Base-by-base conservation (phyloP, 805 yeast genomes). In the Teunomyces aglyptinius region DNA sequence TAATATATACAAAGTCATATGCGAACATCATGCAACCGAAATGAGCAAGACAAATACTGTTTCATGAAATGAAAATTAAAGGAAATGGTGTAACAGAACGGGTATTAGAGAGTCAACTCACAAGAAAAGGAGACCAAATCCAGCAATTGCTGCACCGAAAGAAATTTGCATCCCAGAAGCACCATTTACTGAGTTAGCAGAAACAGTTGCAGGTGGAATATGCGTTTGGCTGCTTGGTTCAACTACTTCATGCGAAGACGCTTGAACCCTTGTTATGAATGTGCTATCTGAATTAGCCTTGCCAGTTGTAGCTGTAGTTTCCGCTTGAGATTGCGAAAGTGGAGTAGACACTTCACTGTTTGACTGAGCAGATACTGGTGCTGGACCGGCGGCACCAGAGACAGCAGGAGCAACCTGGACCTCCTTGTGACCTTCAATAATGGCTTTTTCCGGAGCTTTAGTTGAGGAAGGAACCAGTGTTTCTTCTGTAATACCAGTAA, bases 271-370 rank as follows among this genome's bases (percentile, higher is more conserved):
- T 16, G 39, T 35, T 31, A 18, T 15, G 16, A 31, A 13, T 1
- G 35, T 15, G 19, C 34, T 29, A 29, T 29, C 15, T 8, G 33
- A 29, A 29, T 6, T 13, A 19, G 27, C 19, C 6, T n/a, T 22
- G 31, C 48, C 16, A 10, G 57, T n/a, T 8, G 52, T 35, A 22
- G 46, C 27, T 20, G 49, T 29, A 22, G 48, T 26, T 34, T 49
- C 26, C 11, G 32, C 38, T 13, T 44, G 24, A 29, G 20, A 19
- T n/a, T 22, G 28, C 4, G 29, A 29, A 20, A 22, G 20, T 11
- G 44, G 20, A 20, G 39, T 29, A 29, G 41, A 4, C n/a, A 45
- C 26, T 3, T 45, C 32, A 11, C 24, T n/a, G 10, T 34, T 39
- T 16, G 46, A 35, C 27, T 26, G 20, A 5, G 44, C 5, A 19